These are phyloP conservation scores for Condylostoma magnum DNA, from an alignment of 169 alveolate species.

Conservation along the genomic window DNA sequence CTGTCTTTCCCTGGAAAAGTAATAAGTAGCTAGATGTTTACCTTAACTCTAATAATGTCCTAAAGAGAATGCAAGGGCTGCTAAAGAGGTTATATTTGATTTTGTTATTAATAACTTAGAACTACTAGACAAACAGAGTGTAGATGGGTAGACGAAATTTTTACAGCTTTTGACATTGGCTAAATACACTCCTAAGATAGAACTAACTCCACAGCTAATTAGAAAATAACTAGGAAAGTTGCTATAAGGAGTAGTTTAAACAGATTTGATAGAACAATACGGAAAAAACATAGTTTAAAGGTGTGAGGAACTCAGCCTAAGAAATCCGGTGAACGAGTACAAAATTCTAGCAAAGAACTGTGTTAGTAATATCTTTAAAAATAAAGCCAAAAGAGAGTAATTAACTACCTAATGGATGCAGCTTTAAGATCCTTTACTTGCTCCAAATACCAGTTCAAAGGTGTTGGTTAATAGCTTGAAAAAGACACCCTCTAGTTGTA, in stretches of 20 bases:
- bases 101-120: conserved; percentile 24
- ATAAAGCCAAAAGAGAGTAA: background rate
- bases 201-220: background rate
- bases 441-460: conserved; percentile 4
- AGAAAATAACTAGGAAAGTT: background rate
- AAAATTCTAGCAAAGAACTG: conserved; percentile 17
- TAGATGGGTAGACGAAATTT: background rate
- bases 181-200: background rate
- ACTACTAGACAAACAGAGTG: conserved; percentile 13
- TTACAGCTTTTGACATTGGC: background rate
- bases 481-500: background rate
- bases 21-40: background rate
- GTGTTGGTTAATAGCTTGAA: background rate
- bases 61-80: background rate
- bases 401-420: conserved; percentile 25
- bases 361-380: background rate
- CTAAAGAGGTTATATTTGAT: conserved; percentile 6
- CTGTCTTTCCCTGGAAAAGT: conserved; percentile 5
- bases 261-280: conserved; percentile 17
- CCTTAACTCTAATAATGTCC: too few relatives aligned
- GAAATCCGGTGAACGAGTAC: background rate
- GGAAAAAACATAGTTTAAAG: conserved; percentile 20
- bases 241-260: background rate
- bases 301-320: conserved; percentile 25
- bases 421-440: conserved; percentile 27